These are phyloP conservation scores for Ophiostoma sp. DNA, from an alignment of 2,329 filamentous ascomycete species.

Conservation along the genomic window DNA sequence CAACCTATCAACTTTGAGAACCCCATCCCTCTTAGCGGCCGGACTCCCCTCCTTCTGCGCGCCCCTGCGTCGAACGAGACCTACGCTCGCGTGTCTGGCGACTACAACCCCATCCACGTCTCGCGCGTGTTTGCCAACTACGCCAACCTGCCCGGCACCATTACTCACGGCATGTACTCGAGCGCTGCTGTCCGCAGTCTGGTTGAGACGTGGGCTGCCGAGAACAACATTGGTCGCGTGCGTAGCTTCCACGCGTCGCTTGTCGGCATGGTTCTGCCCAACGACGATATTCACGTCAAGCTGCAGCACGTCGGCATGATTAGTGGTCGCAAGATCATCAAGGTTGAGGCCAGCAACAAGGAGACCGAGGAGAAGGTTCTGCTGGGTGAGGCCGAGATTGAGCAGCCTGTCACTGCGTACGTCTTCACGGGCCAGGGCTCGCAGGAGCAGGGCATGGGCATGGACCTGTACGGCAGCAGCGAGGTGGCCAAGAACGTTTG, in stretches of 20 bases:
- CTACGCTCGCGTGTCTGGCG: slow-evolving; percentile 94
- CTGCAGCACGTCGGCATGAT: slow-evolving; percentile 98
- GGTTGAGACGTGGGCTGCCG: slow-evolving; percentile 97
- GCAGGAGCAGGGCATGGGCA: slow-evolving; percentile 99
- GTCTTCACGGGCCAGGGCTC: slow-evolving; percentile 98
- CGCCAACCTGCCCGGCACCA: slow-evolving; percentile 92
- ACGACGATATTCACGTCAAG: slow-evolving; percentile 92
- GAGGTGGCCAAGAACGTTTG: slow-evolving; percentile 94
- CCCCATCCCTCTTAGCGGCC: slow-evolving; percentile 90
- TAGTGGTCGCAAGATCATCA: slow-evolving; percentile 97
- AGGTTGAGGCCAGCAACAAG: slow-evolving; percentile 93
- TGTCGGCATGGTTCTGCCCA: slow-evolving; percentile 98
- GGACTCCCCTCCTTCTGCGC: slow-evolving; percentile 81
- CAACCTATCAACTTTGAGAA: slow-evolving; percentile 98
- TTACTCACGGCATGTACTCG: slow-evolving; percentile 99
- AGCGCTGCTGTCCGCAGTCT: slow-evolving; percentile 93
- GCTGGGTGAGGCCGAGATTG: slow-evolving; percentile 91
- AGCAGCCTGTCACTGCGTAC: slow-evolving; percentile 94
- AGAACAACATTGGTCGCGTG: slow-evolving; percentile 97
- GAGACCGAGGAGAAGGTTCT: slow-evolving; percentile 97
- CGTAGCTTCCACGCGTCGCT: slow-evolving; percentile 95
- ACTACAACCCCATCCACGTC: slow-evolving; percentile 99
- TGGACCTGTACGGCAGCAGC: slow-evolving; percentile 96
- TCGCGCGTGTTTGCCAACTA: slow-evolving; percentile 96
- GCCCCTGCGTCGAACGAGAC: slow-evolving; percentile 96